Base-by-base conservation (phyloP, 306 rosid species). In the Inga leiocalycina region DNA sequence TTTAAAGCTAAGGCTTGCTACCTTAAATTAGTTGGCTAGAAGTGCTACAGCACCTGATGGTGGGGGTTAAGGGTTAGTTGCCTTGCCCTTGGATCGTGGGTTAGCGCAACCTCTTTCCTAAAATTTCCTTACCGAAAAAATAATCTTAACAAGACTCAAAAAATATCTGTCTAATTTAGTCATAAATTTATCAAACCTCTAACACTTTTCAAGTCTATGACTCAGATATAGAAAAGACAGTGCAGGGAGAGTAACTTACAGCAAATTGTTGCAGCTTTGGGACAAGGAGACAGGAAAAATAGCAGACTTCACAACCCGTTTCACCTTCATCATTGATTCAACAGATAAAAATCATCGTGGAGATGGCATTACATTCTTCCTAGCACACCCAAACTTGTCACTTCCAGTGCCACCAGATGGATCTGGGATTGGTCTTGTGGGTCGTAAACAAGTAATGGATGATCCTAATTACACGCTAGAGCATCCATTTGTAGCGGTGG, bases 301-400 rank as follows among this genome's bases (percentile, higher is more conserved):
- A 68, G 41, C 88, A 6, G 85, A 84, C 76, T 89, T 87, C 66
- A 44, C 52, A 0, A 85, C 88, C 35, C 56, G 59, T 49, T 87
- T 89, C 86, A 35, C 80, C 39, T 87, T 89, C 11, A 44, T 74
- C 51, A 84, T 89, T 22, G 77, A 81, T 64, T 66, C 86, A 4
- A 34, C 61, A 35, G 74, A 81, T 7, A 20, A 44, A 0, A n/a
- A n/a, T 37, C 3, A 0, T 0, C 78, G 66, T 54, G 92, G 78
- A 27, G 87, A 87, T 37, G 92, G 87, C 30, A 54, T 87, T 16
- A 78, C 89, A 6, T 89, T 89, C 85, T 87, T 87, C 76, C 79
- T 87, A 1, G 89, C 86, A 4, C 46, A 34, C 73, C 67, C 76
- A 8, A 70, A 77, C 13, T 48, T 70, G 4, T 48, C 79, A 16